Evolutionary conservation across 1,284 basidiomycete genomes (phyloP), one percentile per base, ranked within the genome.

Genomic region (Boletus calvinii): DNA sequence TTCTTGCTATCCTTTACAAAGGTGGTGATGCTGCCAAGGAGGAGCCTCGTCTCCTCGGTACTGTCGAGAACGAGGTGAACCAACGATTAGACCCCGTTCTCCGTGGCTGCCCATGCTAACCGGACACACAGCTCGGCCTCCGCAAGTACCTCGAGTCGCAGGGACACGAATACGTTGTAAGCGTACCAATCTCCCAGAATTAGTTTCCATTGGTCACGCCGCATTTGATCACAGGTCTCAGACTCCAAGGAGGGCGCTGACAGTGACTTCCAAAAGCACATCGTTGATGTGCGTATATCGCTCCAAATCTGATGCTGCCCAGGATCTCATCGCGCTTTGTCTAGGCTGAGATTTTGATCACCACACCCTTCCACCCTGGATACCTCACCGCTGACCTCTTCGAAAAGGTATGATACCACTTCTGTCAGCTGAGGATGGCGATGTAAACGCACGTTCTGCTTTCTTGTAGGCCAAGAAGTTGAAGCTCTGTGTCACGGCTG

Each of bases 281-380:
- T 97, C 58, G 80, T 81, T 53, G 92, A 95, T 68, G 89, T 90
- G 63, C 54, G 83, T 72, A 10, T 37, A 46, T 47, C 15, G 17
- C 29, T 47, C 44, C 38, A 35, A 15, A 30, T 41, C 17, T 22
- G 32, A 48, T 40, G 3, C 10, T 44, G 20, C 30, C n/a, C 48
- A 17, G 34, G 10, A 39, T 40, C 59, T 60, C n/a, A 62, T 41
- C 22, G 7, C 42, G 1, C 12, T 36, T 42, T 52, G 39, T 49
- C 44, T 48, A 81, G 83, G 82, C 84, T 39, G 87, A 90, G 68
- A 78, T 90, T 53, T 69, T 89, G 62, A 92, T 95, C 72, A 95
- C 92, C 15, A 97, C 94, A 0, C 94, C 94, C 10, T 98, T 94
- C 85, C 89, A 92, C 70, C 91, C 91, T 43, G 93, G 86, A 58